These are phyloP conservation scores for Sphenostylis stenocarpa DNA, from an alignment of 306 rosid species.

Conservation along the genomic window DNA sequence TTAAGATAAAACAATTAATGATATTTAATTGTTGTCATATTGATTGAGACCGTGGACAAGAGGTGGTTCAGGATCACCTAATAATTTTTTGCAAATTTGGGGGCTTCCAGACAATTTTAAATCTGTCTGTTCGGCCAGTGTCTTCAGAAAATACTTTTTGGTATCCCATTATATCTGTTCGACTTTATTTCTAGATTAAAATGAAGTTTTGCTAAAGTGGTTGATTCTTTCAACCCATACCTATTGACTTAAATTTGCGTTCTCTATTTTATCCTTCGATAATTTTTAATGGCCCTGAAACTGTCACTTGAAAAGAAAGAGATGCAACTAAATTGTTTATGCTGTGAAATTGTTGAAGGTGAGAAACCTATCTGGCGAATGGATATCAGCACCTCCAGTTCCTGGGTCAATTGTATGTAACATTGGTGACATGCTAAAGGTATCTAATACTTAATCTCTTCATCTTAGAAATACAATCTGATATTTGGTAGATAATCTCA, in stretches of 20 bases:
- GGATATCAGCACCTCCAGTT: conserved; percentile 94
- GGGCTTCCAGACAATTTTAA: background rate
- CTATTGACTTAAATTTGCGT: background rate
- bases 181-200: background rate
- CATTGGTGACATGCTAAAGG: conserved; percentile 97
- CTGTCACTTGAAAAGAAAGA: background rate
- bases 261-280: background rate
- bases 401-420: conserved; percentile 85
- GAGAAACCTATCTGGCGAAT: conserved; percentile 75
- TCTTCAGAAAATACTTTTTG: background rate
- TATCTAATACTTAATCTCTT: conserved; percentile 26
- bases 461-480: background rate
- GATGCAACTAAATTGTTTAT: background rate
- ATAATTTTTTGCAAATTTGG: no score
- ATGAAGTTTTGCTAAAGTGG: background rate
- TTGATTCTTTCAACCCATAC: background rate
- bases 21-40: no score
- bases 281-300: background rate
- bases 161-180: background rate
- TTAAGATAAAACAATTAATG: no score
- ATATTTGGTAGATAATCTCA: background rate
- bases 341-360: conserved; percentile 58
- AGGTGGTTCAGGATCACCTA: no score
- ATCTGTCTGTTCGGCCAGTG: background rate
- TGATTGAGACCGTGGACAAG: no score